Conservation (phyloP, 495 filamentous ascomycete species). For the Saxophila tyrrhenica region DNA sequence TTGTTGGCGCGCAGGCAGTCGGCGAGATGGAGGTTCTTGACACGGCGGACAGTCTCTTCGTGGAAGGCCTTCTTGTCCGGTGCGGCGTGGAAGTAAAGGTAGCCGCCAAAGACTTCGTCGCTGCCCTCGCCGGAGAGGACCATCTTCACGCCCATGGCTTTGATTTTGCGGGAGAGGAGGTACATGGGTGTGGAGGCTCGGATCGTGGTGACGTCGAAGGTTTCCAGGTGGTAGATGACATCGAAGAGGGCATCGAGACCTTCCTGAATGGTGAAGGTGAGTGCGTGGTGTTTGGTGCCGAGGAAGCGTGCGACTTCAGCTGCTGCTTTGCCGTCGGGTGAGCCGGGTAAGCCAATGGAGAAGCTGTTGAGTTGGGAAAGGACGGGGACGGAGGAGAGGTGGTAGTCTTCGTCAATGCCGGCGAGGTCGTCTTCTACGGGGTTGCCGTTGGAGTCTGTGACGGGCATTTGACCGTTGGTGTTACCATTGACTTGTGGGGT, state of each 20-base stretch:
- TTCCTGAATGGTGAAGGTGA: conserved; percentile 96
- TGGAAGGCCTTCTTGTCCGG: conserved; percentile 87
- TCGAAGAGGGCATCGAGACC: conserved; percentile 91
- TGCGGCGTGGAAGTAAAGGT: conserved; percentile 95
- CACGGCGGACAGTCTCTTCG: conserved; percentile 77
- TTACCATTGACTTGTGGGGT: conserved; percentile 29
- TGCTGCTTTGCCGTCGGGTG: conserved; percentile 83
- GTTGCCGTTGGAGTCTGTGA: conserved; percentile 32
- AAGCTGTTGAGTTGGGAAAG: conserved; percentile 95
- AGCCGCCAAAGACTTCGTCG: conserved; percentile 96
- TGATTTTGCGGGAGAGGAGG: conserved; percentile 93
- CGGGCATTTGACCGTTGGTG: conserved; percentile 31
- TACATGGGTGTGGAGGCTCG: conserved; percentile 99
- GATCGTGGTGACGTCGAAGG: conserved; percentile 96
- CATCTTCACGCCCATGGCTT: conserved; percentile 99
- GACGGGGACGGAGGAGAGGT: conserved; percentile 71
- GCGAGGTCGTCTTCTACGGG: conserved; percentile 54
- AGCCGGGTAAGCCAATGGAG: conserved; percentile 85
- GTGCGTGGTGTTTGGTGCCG: conserved; percentile 91
- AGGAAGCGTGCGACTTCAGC: conserved; percentile 86
- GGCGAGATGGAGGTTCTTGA: conserved; percentile 89
- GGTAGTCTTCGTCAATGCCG: conserved; percentile 84
- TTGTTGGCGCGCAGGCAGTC: conserved; percentile 98
- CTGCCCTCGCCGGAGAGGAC: conserved; percentile 91
- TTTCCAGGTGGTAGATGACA: conserved; percentile 96